Evolutionary conservation across 2,329 filamentous ascomycete species (phyloP).

Genomic region (Hypoxylon sp.): DNA sequence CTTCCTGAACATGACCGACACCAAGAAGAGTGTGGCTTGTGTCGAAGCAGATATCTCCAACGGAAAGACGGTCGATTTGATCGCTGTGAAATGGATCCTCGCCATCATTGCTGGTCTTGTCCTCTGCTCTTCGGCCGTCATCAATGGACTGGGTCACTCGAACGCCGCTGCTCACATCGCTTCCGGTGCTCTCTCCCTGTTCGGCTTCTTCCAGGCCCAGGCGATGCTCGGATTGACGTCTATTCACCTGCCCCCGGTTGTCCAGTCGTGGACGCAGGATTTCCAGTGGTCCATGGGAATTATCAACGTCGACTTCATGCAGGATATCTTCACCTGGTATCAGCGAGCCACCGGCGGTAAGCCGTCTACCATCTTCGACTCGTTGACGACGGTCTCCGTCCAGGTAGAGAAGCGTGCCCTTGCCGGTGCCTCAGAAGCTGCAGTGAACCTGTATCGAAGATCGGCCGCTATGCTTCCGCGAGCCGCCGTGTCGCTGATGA

Average conservation of each 20-base stretch:
- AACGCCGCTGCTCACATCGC: slow-evolving; percentile 89
- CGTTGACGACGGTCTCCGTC: slow-evolving; percentile 73
- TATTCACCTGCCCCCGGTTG: slow-evolving; percentile 79
- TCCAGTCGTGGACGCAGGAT: slow-evolving; percentile 87
- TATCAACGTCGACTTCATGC: slow-evolving; percentile 79
- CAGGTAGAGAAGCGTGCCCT: slow-evolving; percentile 68
- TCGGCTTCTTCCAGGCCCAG: slow-evolving; percentile 87
- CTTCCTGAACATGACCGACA: slow-evolving; percentile 71
- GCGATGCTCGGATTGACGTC: slow-evolving; percentile 82
- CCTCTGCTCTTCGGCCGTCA: slow-evolving; percentile 79
- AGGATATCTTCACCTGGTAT: slow-evolving; percentile 85
- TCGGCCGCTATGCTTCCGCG: slow-evolving; percentile 42
- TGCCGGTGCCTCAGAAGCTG: slow-evolving; percentile 44
- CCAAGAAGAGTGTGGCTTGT: slow-evolving; percentile 72
- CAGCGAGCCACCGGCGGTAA: slow-evolving; percentile 84
- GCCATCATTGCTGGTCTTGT: slow-evolving; percentile 80
- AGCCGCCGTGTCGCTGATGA: slow-evolving; percentile 49
- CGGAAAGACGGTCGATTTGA: slow-evolving; percentile 82
- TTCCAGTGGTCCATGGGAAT: slow-evolving; percentile 95
- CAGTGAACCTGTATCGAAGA: slow-evolving; percentile 43
- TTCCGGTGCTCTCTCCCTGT: slow-evolving; percentile 82
- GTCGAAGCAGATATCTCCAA: slow-evolving; percentile 83
- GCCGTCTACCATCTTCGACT: slow-evolving; percentile 75
- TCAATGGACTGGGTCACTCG: slow-evolving; percentile 82
- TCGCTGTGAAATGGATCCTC: slow-evolving; percentile 81